phyloP scores from a whole-genome alignment of 495 filamentous ascomycete genomes.

The Daldinia caldariorum region DNA sequence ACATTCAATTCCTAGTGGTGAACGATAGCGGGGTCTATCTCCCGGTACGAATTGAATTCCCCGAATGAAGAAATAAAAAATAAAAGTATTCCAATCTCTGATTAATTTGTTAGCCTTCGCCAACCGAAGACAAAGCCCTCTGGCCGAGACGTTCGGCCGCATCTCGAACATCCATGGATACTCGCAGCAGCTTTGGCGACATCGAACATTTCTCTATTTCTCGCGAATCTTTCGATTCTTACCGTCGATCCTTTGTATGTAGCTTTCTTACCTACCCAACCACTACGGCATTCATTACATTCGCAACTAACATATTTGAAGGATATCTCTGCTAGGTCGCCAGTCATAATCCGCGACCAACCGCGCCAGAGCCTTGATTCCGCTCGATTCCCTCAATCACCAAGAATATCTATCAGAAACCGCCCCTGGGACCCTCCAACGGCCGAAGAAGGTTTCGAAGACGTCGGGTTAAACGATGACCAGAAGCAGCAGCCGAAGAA shows the following conservation, averaged over 20 bases:
- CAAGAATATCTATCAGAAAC: slow-evolving; percentile 62
- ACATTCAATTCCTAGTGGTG: slow-evolving; percentile 71
- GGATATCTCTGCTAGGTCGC: slow-evolving; percentile 94
- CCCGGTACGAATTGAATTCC: slow-evolving; percentile 67
- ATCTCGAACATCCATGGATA: slow-evolving; percentile 72
- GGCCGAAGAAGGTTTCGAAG: slow-evolving; percentile 85
- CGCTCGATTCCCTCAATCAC: slow-evolving; percentile 64
- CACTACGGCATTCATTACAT: slow-evolving; percentile 8
- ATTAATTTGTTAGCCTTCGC: slow-evolving; percentile 75
- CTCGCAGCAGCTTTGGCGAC: slow-evolving; percentile 74
- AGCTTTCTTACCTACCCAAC: slow-evolving; percentile 9
- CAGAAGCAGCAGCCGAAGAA: slow-evolving; percentile 71
- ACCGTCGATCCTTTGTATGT: slow-evolving; percentile 93
- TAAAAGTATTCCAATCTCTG: not conserved
- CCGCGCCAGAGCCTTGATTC: slow-evolving; percentile 85
- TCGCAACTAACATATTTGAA: slow-evolving; percentile 51
- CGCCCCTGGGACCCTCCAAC: slow-evolving; percentile 65
- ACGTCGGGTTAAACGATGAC: slow-evolving; percentile 87
- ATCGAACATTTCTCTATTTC: slow-evolving; percentile 97
- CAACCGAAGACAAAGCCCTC: slow-evolving; percentile 82
- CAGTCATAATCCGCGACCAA: slow-evolving; percentile 68
- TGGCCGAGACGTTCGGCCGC: slow-evolving; percentile 80
- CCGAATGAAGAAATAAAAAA: not conserved
- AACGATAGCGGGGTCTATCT: slow-evolving; percentile 97
- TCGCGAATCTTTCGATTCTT: slow-evolving; percentile 97